Base-by-base conservation (phyloP, 345 rosid genomes). In the Stellera chamaejasme region DNA sequence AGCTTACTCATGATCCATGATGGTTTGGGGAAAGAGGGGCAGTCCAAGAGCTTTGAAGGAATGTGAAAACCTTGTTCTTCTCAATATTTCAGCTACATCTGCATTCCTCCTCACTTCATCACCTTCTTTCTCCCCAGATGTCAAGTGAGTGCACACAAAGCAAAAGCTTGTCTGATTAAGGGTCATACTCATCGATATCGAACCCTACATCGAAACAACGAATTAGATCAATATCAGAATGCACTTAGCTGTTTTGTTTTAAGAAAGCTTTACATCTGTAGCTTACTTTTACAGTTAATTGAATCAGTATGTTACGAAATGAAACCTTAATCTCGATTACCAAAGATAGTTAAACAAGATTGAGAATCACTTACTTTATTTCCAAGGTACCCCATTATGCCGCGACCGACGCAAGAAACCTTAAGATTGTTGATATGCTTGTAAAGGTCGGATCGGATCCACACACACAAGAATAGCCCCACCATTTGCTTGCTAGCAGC, bases 401-500 rank as follows among this genome's bases (percentile, higher is more conserved):
- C 98, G 61, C 96, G 85, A 13, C 96, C 98, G 41, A 92, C 93
- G 12, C 93, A 82, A 0, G 98, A 88, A 54, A 92, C 96, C 78
- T 82, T 86, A 62, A 88, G 62, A 50, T 74, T 82, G 54, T 72
- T 75, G 2, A 88, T 74, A 49, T 77, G 80, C 55, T 69, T 73
- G 15, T 62, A 67, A 3, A 92, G 82, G 62, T 81, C 90, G 10
- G 75, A 75, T 63, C 87, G 75, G 63, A 86, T 81, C 96, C 96
- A 92, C 11, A 92, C 87, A 51, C 95, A 85, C 50, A 92, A 48
- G 69, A 88, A 88, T 45, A 92, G 72, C 28, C 98, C 98, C 23
- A 92, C 98, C 98, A 92, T 92, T 67, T 88, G 98, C 70, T 92
- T 92, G 67, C 95, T 82, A 5, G 90, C 92, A 1, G 94, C 90